Conservation (phyloP, 768 basidiomycete genomes). For the Pisolithus orientalis region DNA sequence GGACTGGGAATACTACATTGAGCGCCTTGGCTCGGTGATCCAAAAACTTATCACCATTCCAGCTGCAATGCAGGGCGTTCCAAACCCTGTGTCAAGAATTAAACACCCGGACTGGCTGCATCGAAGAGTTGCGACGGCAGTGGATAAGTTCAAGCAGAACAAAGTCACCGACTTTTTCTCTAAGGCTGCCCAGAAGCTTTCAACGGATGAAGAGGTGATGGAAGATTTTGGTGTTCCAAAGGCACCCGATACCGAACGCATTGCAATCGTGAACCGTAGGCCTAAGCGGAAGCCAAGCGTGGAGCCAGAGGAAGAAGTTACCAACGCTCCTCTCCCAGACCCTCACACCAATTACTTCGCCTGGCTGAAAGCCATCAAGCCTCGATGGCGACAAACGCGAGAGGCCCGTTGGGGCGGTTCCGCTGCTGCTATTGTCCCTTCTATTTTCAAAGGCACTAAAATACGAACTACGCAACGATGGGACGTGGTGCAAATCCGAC, state of each 20-base stretch:
- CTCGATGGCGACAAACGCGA: slow-evolving; percentile 64
- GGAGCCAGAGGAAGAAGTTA: slow-evolving; percentile 29
- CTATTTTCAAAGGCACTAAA: slow-evolving; percentile 66
- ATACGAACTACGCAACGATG: slow-evolving; percentile 64
- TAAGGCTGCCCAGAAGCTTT: slow-evolving; percentile 8
- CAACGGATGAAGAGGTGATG: slow-evolving; percentile 39
- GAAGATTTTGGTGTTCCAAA: slow-evolving; percentile 46
- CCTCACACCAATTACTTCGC: slow-evolving; percentile 58
- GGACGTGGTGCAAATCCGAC: slow-evolving; percentile 90
- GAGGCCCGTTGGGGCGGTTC: slow-evolving; percentile 40
- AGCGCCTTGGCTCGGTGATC: slow-evolving; percentile 93
- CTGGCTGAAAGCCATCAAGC: slow-evolving; percentile 74
- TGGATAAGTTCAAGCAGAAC: slow-evolving; percentile 98
- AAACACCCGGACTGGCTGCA: slow-evolving; percentile 97
- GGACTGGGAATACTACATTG: slow-evolving; percentile 98
- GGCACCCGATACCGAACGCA: slow-evolving; percentile 30
- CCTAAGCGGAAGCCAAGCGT: slow-evolving; percentile 35
- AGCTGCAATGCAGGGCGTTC: slow-evolving; percentile 94
- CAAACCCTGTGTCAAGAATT: slow-evolving; percentile 94
- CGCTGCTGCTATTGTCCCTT: slow-evolving; percentile 45
- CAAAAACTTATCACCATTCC: slow-evolving; percentile 99
- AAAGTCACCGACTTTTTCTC: slow-evolving; percentile 93
- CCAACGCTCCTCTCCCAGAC: slow-evolving; percentile 48
- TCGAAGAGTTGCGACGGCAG: slow-evolving; percentile 78
- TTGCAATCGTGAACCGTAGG: slow-evolving; percentile 52